These are phyloP conservation scores for Exophiala alcalophila DNA, from an alignment of 2,329 filamentous ascomycete species.

Conservation along the genomic window DNA sequence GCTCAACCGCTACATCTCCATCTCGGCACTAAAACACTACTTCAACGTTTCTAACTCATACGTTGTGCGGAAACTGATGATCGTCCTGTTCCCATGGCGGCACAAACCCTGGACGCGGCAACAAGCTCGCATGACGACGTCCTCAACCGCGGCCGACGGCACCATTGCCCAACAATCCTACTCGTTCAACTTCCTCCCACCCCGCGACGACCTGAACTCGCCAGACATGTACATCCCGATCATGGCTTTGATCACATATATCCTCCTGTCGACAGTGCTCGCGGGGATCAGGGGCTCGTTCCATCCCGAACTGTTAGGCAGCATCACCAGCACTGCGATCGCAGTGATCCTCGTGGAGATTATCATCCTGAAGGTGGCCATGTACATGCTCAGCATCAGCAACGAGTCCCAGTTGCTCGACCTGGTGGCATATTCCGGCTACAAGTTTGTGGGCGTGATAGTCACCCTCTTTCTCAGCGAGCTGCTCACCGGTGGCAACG, in stretches of 20 bases:
- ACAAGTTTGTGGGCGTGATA: conserved; percentile 98
- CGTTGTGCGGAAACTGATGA: conserved; percentile 85
- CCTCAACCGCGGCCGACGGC: conserved; percentile 50
- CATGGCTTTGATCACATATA: conserved; percentile 97
- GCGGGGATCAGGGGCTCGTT: conserved; percentile 88
- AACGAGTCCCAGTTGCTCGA: conserved; percentile 93
- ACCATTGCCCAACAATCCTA: conserved; percentile 59
- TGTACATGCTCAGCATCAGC: conserved; percentile 89
- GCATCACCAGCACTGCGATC: conserved; percentile 80
- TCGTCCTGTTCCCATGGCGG: conserved; percentile 95
- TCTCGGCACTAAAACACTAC: conserved; percentile 93
- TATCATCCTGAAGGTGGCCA: conserved; percentile 82
- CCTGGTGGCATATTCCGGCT: conserved; percentile 91
- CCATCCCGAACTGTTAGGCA: conserved; percentile 87
- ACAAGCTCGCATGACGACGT: conserved; percentile 57
- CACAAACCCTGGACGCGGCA: conserved; percentile 97
- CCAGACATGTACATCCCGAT: conserved; percentile 99
- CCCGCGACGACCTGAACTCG: conserved; percentile 92
- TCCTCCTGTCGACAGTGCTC: conserved; percentile 85
- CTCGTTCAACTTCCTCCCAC: conserved; percentile 69
- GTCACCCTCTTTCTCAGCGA: conserved; percentile 78
- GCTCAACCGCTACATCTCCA: conserved; percentile 82
- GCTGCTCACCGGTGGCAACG: conserved; percentile 70
- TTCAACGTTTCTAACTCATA: conserved; percentile 99
- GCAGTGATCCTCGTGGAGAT: conserved; percentile 85